Percentiles rank a stretch among this genome's conserved stretches.
These are phyloP conservation scores for Cicer cuneatum DNA, from an alignment of 306 rosid species.

Conservation along the genomic window DNA sequence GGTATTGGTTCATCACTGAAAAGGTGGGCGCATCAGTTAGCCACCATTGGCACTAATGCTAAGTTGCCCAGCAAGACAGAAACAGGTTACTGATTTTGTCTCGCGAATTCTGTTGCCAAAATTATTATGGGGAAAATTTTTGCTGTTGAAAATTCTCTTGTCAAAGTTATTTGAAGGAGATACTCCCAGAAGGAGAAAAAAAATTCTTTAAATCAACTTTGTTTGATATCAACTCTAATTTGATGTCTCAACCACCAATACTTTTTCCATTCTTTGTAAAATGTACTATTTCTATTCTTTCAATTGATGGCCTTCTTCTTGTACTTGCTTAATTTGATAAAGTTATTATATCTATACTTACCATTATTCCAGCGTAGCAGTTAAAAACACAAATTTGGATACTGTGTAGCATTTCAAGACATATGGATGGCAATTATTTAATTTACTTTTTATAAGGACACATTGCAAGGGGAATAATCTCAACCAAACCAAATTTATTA, in stretches of 20 bases:
- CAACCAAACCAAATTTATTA: no score
- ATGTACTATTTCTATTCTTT: constrained; percentile 28
- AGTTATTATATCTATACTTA: not conserved
- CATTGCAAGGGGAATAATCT: no score
- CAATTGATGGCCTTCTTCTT: constrained; percentile 7
- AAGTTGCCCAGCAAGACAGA: constrained; percentile 44
- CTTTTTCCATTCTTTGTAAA: constrained; percentile 37
- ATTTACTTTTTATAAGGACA: no score
- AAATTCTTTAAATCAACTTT: constrained; percentile 27
- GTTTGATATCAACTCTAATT: constrained; percentile 24
- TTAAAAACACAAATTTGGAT: not conserved
- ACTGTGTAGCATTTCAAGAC: not conserved
- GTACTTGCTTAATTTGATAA: not conserved
- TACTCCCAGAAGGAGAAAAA: constrained; percentile 25
- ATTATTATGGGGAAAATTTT: constrained; percentile 53
- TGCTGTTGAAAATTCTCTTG: constrained; percentile 55
- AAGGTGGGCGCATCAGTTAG: constrained; percentile 45
- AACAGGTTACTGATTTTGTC: constrained; percentile 46
- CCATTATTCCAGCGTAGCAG: not conserved
- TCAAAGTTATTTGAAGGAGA: not conserved
- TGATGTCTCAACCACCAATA: constrained; percentile 29
- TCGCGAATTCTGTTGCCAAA: constrained; percentile 48
- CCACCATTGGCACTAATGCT: constrained; percentile 43
- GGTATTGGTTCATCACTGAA: constrained; percentile 47
- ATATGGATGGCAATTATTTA: no score